These are phyloP conservation scores for Hygrophoropsis aurantiaca DNA, from an alignment of 768 basidiomycete species.

Conservation along the genomic window DNA sequence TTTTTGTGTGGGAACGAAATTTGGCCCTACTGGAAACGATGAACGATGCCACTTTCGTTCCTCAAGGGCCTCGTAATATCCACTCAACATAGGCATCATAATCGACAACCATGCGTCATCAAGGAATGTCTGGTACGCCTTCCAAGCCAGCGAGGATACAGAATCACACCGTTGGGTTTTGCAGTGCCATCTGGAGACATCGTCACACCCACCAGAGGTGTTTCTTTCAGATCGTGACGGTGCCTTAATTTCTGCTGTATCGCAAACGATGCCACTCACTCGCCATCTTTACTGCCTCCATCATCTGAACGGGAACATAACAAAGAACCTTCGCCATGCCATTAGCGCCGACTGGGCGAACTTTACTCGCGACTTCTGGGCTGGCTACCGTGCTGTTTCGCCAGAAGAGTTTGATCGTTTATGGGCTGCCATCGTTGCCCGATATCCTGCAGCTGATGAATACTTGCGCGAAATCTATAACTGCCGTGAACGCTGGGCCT, in stretches of 20 bases:
- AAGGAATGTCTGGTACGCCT: slow-evolving; percentile 26
- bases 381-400: slow-evolving; percentile 26
- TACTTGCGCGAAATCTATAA: slow-evolving; percentile 33
- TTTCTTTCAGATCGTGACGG: slow-evolving; percentile 21
- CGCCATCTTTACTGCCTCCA: slow-evolving; percentile 30
- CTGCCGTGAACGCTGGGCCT: slow-evolving; percentile 33
- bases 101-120: slow-evolving; percentile 24
- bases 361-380: slow-evolving; percentile 30
- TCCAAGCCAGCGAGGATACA: slow-evolving; percentile 23
- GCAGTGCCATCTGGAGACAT: slow-evolving; percentile 17
- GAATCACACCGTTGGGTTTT: slow-evolving; percentile 23
- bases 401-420: no score
- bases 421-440: no score
- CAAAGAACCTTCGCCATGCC: slow-evolving; percentile 15
- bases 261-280: slow-evolving; percentile 16
- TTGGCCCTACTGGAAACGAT: no score
- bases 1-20: no score
- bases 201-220: slow-evolving; percentile 18
- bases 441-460: slow-evolving; percentile 13
- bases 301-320: slow-evolving; percentile 30
- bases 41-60: no score
- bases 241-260: slow-evolving; percentile 16
- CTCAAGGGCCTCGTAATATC: no score
- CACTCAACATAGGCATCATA: slow-evolving; percentile 31
- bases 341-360: slow-evolving; percentile 17